A percentile compares a stretch with the other conserved stretches of the same genome.
These are phyloP conservation scores for Leccinum pachyderme DNA, from an alignment of 1,284 basidiomycete genomes.

Conservation along the genomic window DNA sequence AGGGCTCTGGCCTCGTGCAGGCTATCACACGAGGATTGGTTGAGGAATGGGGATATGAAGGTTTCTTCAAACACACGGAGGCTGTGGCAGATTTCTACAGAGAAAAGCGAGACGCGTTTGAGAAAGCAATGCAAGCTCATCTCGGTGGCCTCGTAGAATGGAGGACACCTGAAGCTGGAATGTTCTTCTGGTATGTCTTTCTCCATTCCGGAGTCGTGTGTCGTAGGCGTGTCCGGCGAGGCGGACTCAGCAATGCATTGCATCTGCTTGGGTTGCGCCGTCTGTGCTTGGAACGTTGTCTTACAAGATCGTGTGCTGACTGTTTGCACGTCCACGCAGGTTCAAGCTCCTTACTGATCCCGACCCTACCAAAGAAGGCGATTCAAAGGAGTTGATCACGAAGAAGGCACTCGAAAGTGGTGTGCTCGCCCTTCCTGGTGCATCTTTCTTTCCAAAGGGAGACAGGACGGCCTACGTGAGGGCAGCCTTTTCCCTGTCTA, in stretches of 20 bases:
- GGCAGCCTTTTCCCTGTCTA: constrained; percentile 77
- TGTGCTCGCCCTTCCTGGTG: constrained; percentile 87
- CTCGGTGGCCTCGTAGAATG: constrained; percentile 80
- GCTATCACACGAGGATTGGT: constrained; percentile 72
- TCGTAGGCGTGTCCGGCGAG: constrained; percentile 10
- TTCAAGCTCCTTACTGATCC: constrained; percentile 57
- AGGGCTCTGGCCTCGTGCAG: constrained; percentile 78
- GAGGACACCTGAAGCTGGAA: constrained; percentile 84
- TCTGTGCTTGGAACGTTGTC: constrained; percentile 11
- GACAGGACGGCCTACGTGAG: constrained; percentile 72
- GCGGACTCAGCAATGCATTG: constrained; percentile 4
- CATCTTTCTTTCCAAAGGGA: constrained; percentile 72
- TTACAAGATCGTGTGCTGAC: constrained; percentile 16
- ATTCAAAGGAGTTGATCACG: constrained; percentile 77
- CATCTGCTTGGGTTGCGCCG: constrained; percentile 5
- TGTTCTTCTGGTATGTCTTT: constrained; percentile 80
- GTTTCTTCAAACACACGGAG: constrained; percentile 74
- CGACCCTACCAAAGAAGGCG: constrained; percentile 51
- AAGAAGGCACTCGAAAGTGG: constrained; percentile 79
- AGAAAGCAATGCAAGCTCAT: constrained; percentile 70
- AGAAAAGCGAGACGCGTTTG: constrained; percentile 77
- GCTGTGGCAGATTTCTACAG: constrained; percentile 80
- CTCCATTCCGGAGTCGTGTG: constrained; percentile 16
- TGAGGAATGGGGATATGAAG: constrained; percentile 74
- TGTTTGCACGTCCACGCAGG: constrained; percentile 38